A percentile compares a stretch with the other conserved stretches of the same genome.
phyloP scores from a whole-genome alignment of 495 filamentous ascomycete species.

The Aspergillus sparsus region DNA sequence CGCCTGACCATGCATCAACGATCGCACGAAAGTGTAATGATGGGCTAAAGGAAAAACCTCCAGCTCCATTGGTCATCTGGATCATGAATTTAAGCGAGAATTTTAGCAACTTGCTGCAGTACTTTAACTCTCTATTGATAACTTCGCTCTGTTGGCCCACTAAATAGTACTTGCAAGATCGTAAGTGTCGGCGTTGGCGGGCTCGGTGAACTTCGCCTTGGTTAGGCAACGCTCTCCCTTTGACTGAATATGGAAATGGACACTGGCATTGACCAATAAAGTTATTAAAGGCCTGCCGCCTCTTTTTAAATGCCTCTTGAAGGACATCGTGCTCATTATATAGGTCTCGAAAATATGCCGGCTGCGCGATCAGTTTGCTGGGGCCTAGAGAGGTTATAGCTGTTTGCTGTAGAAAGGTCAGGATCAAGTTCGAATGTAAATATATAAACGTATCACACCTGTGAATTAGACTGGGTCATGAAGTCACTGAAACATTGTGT shows the following conservation, averaged over 20 bases:
- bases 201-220: not conserved
- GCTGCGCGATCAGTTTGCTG: not conserved
- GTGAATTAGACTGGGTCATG: not conserved
- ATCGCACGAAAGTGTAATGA: not conserved
- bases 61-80: not conserved
- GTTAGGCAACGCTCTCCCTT: not conserved
- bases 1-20: not conserved
- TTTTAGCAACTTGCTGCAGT: not conserved
- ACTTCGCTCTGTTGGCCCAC: not conserved
- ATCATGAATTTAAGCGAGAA: not conserved
- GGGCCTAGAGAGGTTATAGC: not conserved
- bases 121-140: not conserved
- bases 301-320: not conserved
- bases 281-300: not conserved
- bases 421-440: not conserved
- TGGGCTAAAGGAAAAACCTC: not conserved
- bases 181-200: not conserved
- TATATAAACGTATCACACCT: not conserved
- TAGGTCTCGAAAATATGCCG: not conserved
- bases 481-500: not conserved
- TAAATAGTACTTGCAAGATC: not conserved
- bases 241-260: too few relatives aligned
- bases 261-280: too few relatives aligned
- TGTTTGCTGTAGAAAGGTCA: not conserved
- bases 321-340: not conserved